A percentile compares a stretch with the other conserved stretches of the same genome.
Conservation (phyloP, 441 rosid genomes). For the Croton laevigatus region DNA sequence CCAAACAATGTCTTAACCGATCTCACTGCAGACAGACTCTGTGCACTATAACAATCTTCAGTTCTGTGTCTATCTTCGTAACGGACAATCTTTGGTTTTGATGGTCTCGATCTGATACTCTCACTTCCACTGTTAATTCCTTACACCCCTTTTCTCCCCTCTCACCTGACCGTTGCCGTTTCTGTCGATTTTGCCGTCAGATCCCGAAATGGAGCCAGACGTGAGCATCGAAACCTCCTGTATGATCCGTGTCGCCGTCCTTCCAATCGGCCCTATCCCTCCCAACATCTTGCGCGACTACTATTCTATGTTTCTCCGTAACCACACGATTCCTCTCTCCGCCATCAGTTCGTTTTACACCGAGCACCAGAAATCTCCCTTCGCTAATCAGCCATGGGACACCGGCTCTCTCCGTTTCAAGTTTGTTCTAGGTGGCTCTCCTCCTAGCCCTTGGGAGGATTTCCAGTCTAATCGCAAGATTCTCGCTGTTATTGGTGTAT, state of each 20-base stretch:
- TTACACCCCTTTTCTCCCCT: not conserved
- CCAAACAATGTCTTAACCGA: too few species aligned
- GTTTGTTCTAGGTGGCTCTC: slow-evolving; percentile 85
- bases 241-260: slow-evolving; percentile 84
- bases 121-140: not conserved
- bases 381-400: slow-evolving; percentile 89
- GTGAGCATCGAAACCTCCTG: slow-evolving; percentile 85
- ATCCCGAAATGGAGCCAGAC: slow-evolving; percentile 75
- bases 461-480: slow-evolving; percentile 93
- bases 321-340: slow-evolving; percentile 74
- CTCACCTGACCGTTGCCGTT: not conserved
- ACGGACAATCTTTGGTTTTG: too few species aligned
- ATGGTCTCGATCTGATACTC: not conserved
- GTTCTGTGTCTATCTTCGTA: too few species aligned
- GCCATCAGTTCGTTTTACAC: slow-evolving; percentile 90
- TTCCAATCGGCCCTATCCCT: slow-evolving; percentile 76
- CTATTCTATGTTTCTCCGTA: slow-evolving; percentile 70
- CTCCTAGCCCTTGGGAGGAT: slow-evolving; percentile 98
- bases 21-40: too few species aligned
- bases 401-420: slow-evolving; percentile 82
- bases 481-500: slow-evolving; percentile 84
- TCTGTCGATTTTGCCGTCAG: not conserved
- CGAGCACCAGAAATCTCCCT: slow-evolving; percentile 96
- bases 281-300: slow-evolving; percentile 68
- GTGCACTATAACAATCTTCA: too few species aligned